Conservation (phyloP, 352 stramenopile genomes). For the Hyaloperonospora brassicae region DNA sequence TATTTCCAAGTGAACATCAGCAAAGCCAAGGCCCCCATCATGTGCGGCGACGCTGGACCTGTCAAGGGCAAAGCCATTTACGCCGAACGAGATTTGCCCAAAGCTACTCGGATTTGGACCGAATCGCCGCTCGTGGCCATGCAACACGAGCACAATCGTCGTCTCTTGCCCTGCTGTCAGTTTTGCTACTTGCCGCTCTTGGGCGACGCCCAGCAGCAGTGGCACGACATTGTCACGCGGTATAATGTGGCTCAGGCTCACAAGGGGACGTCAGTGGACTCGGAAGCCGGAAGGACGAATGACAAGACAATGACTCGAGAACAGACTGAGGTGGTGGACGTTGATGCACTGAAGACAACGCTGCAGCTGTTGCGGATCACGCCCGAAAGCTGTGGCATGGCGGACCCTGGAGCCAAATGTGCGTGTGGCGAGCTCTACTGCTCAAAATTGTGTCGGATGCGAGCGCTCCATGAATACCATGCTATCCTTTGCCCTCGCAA, state of each 20-base stretch:
- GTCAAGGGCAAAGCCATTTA: conserved; percentile 74
- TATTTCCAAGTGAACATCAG: conserved; percentile 65
- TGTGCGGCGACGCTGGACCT: conserved; percentile 45
- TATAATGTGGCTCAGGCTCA: conserved; percentile 16
- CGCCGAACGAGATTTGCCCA: conserved; percentile 39
- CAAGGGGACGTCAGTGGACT: not conserved
- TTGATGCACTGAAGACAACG: conserved; percentile 38
- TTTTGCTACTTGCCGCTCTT: conserved; percentile 69
- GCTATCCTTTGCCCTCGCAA: conserved; percentile 62
- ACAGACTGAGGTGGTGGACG: conserved; percentile 4
- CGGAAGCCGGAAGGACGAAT: conserved; percentile 8
- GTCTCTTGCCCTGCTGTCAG: conserved; percentile 42
- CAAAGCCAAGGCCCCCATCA: conserved; percentile 50
- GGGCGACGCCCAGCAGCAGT: conserved; percentile 38
- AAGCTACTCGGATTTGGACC: conserved; percentile 50
- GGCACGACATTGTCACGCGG: conserved; percentile 34
- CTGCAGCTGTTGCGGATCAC: conserved; percentile 37
- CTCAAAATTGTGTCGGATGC: conserved; percentile 63
- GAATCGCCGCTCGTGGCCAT: conserved; percentile 65
- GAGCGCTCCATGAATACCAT: conserved; percentile 69
- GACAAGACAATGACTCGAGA: not conserved
- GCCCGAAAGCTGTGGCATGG: conserved; percentile 42
- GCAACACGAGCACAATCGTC: conserved; percentile 52
- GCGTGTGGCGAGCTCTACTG: conserved; percentile 81
- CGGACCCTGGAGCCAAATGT: conserved; percentile 27